phyloP scores from a whole-genome alignment of 1,284 basidiomycete species.

The Anthracocystis walkeri region DNA sequence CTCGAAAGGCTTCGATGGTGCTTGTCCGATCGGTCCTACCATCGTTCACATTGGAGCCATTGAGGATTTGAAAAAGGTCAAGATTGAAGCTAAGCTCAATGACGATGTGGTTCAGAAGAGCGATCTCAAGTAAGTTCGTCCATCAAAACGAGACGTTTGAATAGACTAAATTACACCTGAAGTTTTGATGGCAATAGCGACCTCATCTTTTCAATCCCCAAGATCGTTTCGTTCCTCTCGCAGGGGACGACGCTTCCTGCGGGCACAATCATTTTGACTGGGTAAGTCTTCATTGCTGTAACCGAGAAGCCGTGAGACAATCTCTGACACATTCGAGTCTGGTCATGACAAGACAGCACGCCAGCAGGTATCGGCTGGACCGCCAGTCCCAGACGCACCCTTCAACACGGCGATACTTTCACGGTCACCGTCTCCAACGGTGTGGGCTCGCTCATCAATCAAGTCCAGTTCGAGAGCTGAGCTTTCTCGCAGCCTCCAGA shows the following conservation, averaged over 20 bases:
- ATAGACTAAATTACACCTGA: too few relatives aligned
- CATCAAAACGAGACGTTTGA: too few relatives aligned
- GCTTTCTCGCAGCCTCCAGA: neutral
- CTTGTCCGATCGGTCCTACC: conserved; percentile 71
- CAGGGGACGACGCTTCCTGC: conserved; percentile 54
- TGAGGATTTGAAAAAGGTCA: conserved; percentile 53
- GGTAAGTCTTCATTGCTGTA: conserved; percentile 8
- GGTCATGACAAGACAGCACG: conserved; percentile 51
- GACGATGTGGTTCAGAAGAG: conserved; percentile 69
- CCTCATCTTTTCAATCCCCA: conserved; percentile 71
- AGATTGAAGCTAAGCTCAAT: conserved; percentile 67
- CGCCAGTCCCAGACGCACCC: conserved; percentile 59
- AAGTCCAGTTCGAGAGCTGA: conserved; percentile 67
- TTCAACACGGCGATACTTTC: conserved; percentile 71
- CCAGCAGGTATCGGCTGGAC: conserved; percentile 71
- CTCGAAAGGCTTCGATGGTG: conserved; percentile 71
- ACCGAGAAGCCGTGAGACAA: too few relatives aligned
- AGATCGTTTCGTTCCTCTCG: conserved; percentile 69
- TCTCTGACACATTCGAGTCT: too few relatives aligned
- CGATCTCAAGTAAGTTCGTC: conserved; percentile 69
- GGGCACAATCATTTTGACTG: conserved; percentile 62
- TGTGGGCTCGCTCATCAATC: conserved; percentile 71
- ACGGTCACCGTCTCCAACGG: conserved; percentile 70
- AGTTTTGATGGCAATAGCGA: conserved; percentile 40
- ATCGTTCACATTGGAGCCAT: conserved; percentile 65